Evolutionary conservation across 371 early-diverging fungal species (phyloP), one percentile per base, ranked within the genome.

Genomic region (Mucor piriformis): DNA sequence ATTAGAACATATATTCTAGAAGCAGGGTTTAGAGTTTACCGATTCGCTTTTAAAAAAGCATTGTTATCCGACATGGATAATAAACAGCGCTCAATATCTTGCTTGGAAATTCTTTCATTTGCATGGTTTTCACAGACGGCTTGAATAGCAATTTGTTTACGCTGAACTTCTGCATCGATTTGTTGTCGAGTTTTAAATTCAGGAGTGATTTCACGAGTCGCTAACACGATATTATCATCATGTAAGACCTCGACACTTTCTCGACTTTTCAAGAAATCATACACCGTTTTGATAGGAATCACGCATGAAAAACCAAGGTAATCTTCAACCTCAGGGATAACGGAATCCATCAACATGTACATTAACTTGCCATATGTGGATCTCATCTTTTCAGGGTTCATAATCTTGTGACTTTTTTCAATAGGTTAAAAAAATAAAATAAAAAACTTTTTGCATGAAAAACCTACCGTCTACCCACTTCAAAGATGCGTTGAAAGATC

Each of bases 381-480:
- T 44, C 96, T 82, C 97, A 98, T 95, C 71, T 94, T 95, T 70
- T 97, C 98, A 0, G 98, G 98, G 58, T 97, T 98, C 95, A 95
- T 95, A 66, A 97, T 94, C 81, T 98, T 98, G 78, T 97, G 92
- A 24, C 80, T 78, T 43, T 37, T 37, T 37, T 37, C 12, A 11
- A 6, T 11, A 33, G 33, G 33, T 5, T 11, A 11, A 34, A 2
- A 34, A 2, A 34, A 34, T 34, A 34, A 34, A 34, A n/a, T n/a
- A n/a, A n/a, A n/a, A n/a, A n/a, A n/a, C n/a, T 16, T 42, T 20
- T 12, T 37, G n/a, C 7, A 18, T 42, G 16, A 16, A 16, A 18
- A 7, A 42, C 16, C 12, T 72, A 76, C 79, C 98, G 83, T 64
- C 98, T 87, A 21, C 98, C 98, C 37, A 98, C 87, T 82, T 98